Conservation (phyloP, 148 eudicot species). For the Selenicereus undatus region DNA sequence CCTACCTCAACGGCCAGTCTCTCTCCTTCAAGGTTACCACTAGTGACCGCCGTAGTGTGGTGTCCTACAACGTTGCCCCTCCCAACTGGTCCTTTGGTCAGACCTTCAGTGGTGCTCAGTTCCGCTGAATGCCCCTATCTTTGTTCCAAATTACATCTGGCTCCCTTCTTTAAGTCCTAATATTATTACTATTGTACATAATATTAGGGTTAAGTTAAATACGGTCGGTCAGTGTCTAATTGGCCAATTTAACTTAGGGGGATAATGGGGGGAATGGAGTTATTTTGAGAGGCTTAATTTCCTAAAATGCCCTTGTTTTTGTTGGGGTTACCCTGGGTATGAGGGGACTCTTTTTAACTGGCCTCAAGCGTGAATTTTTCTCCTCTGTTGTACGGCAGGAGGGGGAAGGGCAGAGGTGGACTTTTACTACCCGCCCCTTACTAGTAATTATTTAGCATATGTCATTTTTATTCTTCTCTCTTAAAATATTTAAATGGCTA, state of each 20-base stretch:
- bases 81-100: conserved; percentile 60
- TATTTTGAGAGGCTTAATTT: conserved; percentile 23
- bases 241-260: not conserved
- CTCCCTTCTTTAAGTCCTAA: not conserved
- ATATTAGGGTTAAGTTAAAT: no score
- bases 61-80: conserved; percentile 56
- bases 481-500: not conserved
- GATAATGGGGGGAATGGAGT: conserved; percentile 12
- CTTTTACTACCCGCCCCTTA: conserved; percentile 17
- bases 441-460: not conserved
- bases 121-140: conserved; percentile 27
- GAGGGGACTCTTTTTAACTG: conserved; percentile 11
- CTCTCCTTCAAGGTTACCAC: conserved; percentile 70
- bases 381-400: conserved; percentile 14
- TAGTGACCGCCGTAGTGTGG: conserved; percentile 48
- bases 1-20: conserved; percentile 55
- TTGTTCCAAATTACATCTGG: no score
- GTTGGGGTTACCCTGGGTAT: not conserved
- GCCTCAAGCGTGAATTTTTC: not conserved
- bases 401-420: conserved; percentile 17
- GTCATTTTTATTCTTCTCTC: no score
- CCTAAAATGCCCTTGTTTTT: conserved; percentile 17
- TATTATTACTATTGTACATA: no score
- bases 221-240: not conserved
- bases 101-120: conserved; percentile 48